Conservation (phyloP, 176 grass and related monocot genomes). For the Oryza glumipatula region DNA sequence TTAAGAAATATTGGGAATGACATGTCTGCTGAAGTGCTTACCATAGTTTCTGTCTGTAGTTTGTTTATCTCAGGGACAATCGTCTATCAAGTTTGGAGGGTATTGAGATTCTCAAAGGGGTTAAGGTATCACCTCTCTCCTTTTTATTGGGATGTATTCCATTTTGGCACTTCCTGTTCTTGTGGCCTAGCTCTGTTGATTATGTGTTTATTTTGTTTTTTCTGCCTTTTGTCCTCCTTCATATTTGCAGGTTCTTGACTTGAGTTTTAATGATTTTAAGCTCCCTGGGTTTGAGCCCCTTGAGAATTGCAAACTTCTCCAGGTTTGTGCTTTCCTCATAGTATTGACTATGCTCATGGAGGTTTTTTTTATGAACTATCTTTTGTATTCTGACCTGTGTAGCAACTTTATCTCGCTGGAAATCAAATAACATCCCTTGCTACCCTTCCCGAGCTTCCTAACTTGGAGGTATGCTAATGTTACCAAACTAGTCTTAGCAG, state of each 20-base stretch:
- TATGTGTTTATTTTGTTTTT: conserved; percentile 30
- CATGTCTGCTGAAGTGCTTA: conserved; percentile 20
- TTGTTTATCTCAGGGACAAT: conserved; percentile 99
- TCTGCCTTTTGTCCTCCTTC: conserved; percentile 13
- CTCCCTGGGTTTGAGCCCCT: conserved; percentile 82
- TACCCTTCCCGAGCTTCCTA: conserved; percentile 84
- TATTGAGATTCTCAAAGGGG: conserved; percentile 77
- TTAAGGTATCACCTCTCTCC: conserved; percentile 68
- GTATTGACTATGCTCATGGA: conserved; percentile 37
- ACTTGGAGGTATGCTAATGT: conserved; percentile 85
- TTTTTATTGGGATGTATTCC: conserved; percentile 24
- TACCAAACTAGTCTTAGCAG: conserved; percentile 29
- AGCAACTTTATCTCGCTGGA: conserved; percentile 99
- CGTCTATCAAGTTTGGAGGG: conserved; percentile 89
- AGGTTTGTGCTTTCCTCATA: conserved; percentile 56
- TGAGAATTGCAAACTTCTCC: conserved; percentile 81
- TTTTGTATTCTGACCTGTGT: conserved; percentile 50
- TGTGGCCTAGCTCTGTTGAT: background rate
- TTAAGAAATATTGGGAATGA: background rate
- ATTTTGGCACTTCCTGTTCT: background rate
- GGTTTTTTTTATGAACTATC: conserved; percentile 43
- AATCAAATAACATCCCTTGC: conserved; percentile 97
- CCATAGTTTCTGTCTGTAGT: conserved; percentile 57
- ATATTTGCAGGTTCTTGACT: conserved; percentile 85
- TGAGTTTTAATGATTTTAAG: conserved; percentile 99